These are phyloP conservation scores for Herpetomonas tarakana DNA, from an alignment of 208 protist genomes.

Conservation along the genomic window DNA sequence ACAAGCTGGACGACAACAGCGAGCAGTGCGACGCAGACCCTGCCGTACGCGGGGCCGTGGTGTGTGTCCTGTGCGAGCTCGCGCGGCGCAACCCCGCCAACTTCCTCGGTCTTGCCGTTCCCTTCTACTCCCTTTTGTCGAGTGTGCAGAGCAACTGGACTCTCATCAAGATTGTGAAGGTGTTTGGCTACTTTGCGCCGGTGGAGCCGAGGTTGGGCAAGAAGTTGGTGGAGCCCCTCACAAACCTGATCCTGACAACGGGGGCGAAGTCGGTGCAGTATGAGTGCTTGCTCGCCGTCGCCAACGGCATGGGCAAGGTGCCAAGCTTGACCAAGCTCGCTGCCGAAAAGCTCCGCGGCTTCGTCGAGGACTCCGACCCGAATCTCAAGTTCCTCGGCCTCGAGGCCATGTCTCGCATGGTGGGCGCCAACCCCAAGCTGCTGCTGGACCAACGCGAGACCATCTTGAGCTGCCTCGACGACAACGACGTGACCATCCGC, in stretches of 20 bases:
- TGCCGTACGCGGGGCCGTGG: constrained; percentile 92
- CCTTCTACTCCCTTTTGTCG: constrained; percentile 96
- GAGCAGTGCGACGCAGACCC: constrained; percentile 79
- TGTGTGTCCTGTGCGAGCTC: constrained; percentile 98
- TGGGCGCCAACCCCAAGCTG: constrained; percentile 90
- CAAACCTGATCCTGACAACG: constrained; percentile 95
- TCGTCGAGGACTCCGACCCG: constrained; percentile 97
- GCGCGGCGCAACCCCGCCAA: constrained; percentile 97
- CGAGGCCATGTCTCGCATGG: constrained; percentile 91
- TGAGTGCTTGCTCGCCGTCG: constrained; percentile 96
- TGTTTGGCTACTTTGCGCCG: constrained; percentile 95
- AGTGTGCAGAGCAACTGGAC: constrained; percentile 98
- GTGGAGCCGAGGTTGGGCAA: constrained; percentile 97
- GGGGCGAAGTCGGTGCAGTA: constrained; percentile 96
- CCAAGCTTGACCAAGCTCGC: constrained; percentile 86
- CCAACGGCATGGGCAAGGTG: constrained; percentile 85
- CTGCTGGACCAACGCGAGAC: constrained; percentile 90
- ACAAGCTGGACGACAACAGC: constrained; percentile 95
- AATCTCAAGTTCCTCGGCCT: constrained; percentile 99
- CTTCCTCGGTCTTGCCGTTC: constrained; percentile 96
- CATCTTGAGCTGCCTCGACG: constrained; percentile 93
- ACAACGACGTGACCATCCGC: constrained; percentile 96
- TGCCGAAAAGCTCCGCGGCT: constrained; percentile 91
- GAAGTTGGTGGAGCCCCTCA: constrained; percentile 97
- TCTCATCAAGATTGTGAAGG: constrained; percentile 99